These are phyloP conservation scores for Beauveria caledonica DNA, from an alignment of 2,329 filamentous ascomycete genomes.

Conservation along the genomic window DNA sequence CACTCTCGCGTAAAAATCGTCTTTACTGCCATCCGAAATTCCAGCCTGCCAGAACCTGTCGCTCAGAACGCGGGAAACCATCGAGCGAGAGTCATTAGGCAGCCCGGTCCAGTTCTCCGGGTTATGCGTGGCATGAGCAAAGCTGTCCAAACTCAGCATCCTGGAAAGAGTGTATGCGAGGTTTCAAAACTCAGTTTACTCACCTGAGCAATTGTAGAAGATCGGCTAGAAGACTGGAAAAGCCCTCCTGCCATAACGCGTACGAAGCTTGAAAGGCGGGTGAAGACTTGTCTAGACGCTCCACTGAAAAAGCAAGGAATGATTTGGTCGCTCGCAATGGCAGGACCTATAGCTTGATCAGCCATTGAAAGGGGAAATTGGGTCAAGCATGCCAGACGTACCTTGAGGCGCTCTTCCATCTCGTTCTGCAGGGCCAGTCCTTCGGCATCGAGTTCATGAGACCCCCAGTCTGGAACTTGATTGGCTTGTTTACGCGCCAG, in stretches of 20 bases:
- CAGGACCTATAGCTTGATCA: constrained; percentile 44
- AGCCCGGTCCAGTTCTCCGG: constrained; percentile 73
- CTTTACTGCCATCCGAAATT: constrained; percentile 90
- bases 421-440: constrained; percentile 71
- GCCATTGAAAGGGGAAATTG: background rate
- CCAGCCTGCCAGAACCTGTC: constrained; percentile 98
- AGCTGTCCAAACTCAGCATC: constrained; percentile 35
- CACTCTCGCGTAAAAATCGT: constrained; percentile 92
- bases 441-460: constrained; percentile 66
- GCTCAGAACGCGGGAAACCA: constrained; percentile 77
- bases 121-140: constrained; percentile 88
- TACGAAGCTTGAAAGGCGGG: constrained; percentile 67
- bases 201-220: constrained; percentile 74
- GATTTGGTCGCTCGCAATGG: constrained; percentile 85
- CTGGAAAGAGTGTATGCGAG: background rate
- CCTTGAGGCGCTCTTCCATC: constrained; percentile 67
- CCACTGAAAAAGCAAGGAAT: constrained; percentile 85
- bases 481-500: constrained; percentile 65
- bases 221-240: constrained; percentile 76
- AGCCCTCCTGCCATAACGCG: constrained; percentile 74
- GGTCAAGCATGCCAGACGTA: constrained; percentile 22
- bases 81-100: constrained; percentile 63
- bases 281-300: constrained; percentile 70
- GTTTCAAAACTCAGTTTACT: constrained; percentile 11
- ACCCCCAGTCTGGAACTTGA: constrained; percentile 74